Base-by-base conservation (phyloP, 2,329 filamentous ascomycete genomes). In the Beauveria varroae region DNA sequence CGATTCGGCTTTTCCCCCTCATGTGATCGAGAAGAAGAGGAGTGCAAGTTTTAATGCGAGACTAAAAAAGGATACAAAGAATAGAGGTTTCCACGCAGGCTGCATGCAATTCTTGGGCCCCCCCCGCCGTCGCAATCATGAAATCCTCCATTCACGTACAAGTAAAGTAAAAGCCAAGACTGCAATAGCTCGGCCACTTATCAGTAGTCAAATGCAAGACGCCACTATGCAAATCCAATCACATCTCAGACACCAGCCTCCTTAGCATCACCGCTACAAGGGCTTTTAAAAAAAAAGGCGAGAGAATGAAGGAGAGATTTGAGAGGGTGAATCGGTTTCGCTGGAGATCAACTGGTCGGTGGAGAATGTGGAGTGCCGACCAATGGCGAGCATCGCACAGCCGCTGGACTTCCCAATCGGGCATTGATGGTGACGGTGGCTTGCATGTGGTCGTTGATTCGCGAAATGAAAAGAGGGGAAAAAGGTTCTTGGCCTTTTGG, bases 401-500 rank as follows among this genome's bases (percentile, higher is more conserved):
- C 57, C 57, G 57, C 57, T 20, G 40, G 57, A 37, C 51, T 60
- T 60, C 57, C 57, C 26, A 43, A 60, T 60, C n/a, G 26, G 57
- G 49, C 40, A 24, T 10, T 4, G 18, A n/a, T 6, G 18, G 34
- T n/a, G 55, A 57, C 24, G 12, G 40, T 51, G 57, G 57, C 49
- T 26, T 60, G 47, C 44, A 41, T 40, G 20, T 1, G 4, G 28
- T 12, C 12, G 14, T 14, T 34, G 30, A 20, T n/a, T n/a, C 41
- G 53, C 41, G 18, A 47, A 47, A 4, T 9, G 24, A 58, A 47
- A 58, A 41, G 30, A 50, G 55, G 47, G 44, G 30, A n/a, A 28
- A 28, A 34, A 5, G 30, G 5, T 34, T 14, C 30, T 34, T 34
- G 30, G 30, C 30, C 12, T 34, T 34, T 14, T 34, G 4, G 10